Conservation (phyloP, 345 rosid genomes). For the Bruguiera gymnorhiza region DNA sequence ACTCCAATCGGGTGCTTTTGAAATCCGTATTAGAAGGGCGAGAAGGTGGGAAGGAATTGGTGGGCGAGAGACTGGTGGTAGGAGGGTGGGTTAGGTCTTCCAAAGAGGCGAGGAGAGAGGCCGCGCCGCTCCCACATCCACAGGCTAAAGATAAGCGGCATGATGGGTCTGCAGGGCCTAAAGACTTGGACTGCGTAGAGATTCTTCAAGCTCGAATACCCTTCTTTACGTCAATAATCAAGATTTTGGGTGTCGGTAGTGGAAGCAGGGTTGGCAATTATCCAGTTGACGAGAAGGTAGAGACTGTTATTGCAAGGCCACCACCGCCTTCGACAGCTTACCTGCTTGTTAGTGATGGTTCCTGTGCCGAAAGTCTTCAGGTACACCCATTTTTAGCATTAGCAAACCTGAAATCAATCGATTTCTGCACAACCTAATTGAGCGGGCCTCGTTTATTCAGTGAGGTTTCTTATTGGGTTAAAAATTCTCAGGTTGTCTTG, state of each 20-base stretch:
- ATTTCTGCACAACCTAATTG: neutral
- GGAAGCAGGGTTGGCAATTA: conserved; percentile 1
- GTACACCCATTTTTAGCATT: conserved; percentile 23
- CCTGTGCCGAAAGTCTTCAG: conserved; percentile 58
- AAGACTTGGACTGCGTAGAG: conserved; percentile 54
- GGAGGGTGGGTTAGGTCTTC: conserved; percentile 97
- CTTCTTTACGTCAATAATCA: conserved; percentile 51
- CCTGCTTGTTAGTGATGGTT: conserved; percentile 72
- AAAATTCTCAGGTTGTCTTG: conserved; percentile 51
- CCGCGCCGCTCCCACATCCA: conserved; percentile 18
- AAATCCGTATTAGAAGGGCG: neutral
- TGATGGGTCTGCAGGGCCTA: conserved; percentile 12
- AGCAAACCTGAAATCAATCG: neutral
- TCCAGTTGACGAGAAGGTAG: conserved; percentile 43
- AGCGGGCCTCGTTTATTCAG: neutral
- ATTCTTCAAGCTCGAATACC: conserved; percentile 65
- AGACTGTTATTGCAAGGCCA: conserved; percentile 26
- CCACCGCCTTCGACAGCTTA: conserved; percentile 25
- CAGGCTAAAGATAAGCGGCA: conserved; percentile 15
- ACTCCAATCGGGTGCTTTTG: neutral
- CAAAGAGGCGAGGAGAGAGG: conserved; percentile 50
- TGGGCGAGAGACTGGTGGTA: conserved; percentile 15
- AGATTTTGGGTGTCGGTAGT: conserved; percentile 47
- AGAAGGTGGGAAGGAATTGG: neutral
- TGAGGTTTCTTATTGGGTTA: neutral